These are phyloP conservation scores for Radiomyces spectabilis DNA, from an alignment of 192 early-diverging fungal species.

Conservation along the genomic window DNA sequence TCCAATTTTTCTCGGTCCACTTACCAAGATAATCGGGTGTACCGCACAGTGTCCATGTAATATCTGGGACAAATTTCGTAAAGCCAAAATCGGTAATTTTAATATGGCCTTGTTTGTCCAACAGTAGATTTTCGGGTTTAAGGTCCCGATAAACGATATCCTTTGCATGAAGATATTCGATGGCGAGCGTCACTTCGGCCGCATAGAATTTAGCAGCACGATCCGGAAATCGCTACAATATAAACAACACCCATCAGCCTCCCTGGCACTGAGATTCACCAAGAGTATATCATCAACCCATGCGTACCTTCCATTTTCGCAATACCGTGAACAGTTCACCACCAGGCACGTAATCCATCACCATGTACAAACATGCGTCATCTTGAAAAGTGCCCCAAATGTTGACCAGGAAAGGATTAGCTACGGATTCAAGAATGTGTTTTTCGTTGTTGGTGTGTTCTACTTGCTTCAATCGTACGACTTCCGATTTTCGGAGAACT, in stretches of 20 bases:
- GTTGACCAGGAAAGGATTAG: slow-evolving; percentile 79
- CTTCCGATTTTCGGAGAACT: slow-evolving; percentile 87
- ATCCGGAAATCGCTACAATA: slow-evolving; percentile 53
- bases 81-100: slow-evolving; percentile 85
- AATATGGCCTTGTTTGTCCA: slow-evolving; percentile 70
- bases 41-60: slow-evolving; percentile 79
- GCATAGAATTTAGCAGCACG: slow-evolving; percentile 69
- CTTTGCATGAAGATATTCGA: slow-evolving; percentile 71
- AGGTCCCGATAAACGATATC: slow-evolving; percentile 73
- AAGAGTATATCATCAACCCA: too few relatives aligned
- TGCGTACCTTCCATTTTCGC: slow-evolving; percentile 68
- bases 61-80: slow-evolving; percentile 70
- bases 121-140: slow-evolving; percentile 73
- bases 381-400: slow-evolving; percentile 96
- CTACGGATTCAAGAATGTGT: slow-evolving; percentile 79
- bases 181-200: slow-evolving; percentile 61
- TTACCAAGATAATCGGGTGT: slow-evolving; percentile 62
- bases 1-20: too few relatives aligned
- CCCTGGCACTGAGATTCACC: too few relatives aligned
- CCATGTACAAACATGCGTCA: slow-evolving; percentile 84
- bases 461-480: slow-evolving; percentile 92
- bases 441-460: slow-evolving; percentile 98
- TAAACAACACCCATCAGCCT: too few relatives aligned
- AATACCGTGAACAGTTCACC: slow-evolving; percentile 83
- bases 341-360: slow-evolving; percentile 93